A percentile compares a stretch with the other conserved stretches of the same genome.
These are phyloP conservation scores for Ceratocystis eucalypticola DNA, from an alignment of 2,329 filamentous ascomycete species.

Conservation along the genomic window DNA sequence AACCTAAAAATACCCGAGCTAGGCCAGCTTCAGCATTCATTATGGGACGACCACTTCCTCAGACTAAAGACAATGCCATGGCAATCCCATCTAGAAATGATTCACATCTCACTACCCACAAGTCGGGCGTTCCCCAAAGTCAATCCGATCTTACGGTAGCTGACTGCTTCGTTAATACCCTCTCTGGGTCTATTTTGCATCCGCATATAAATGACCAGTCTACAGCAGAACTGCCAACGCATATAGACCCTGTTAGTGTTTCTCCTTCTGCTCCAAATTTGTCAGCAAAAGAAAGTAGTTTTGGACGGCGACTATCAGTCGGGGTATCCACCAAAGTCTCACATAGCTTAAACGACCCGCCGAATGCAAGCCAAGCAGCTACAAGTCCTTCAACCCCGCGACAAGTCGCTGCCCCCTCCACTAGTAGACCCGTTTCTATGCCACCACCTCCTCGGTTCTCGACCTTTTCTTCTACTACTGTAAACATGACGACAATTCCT, in stretches of 20 bases:
- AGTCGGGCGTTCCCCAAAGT: not conserved
- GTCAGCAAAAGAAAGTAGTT: not conserved
- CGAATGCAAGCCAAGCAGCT: not conserved
- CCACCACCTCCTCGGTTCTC: not conserved
- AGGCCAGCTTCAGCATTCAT: not conserved
- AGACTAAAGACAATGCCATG: not conserved
- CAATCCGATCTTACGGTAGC: not conserved
- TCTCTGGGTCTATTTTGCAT: too few species aligned
- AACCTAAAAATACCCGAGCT: not conserved
- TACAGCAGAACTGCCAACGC: not conserved
- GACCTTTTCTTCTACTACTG: not conserved
- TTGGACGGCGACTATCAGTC: not conserved
- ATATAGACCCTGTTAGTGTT: not conserved
- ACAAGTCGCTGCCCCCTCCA: not conserved
- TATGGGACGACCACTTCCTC: not conserved
- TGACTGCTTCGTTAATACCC: not conserved
- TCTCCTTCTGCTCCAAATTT: not conserved
- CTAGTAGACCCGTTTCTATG: slow-evolving; percentile 8
- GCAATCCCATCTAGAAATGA: not conserved
- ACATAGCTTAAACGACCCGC: not conserved
- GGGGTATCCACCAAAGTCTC: not conserved
- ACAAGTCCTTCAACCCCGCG: not conserved
- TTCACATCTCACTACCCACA: not conserved
- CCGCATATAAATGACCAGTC: not conserved
- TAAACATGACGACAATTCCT: not conserved